These are phyloP conservation scores for Blastobotrys apis DNA, from an alignment of 1,139 yeast species.

Conservation along the genomic window DNA sequence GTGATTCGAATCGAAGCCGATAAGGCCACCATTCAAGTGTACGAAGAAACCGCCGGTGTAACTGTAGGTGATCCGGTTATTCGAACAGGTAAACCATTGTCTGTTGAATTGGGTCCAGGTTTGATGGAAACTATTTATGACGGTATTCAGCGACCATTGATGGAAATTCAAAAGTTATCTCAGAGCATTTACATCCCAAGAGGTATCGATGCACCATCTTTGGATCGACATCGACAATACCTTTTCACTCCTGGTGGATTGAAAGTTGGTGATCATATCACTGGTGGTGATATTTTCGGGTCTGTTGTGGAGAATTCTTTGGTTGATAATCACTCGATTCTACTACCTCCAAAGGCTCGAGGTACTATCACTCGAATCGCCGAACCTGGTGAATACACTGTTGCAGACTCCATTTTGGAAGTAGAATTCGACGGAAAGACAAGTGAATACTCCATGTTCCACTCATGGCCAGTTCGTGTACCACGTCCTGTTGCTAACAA, in stretches of 20 bases:
- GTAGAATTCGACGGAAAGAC: conserved; percentile 91
- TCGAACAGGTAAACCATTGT: conserved; percentile 95
- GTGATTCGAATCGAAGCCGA: conserved; percentile 95
- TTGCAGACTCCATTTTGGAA: conserved; percentile 85
- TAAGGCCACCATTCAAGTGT: conserved; percentile 96
- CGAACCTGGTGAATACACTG: conserved; percentile 81
- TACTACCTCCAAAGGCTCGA: conserved; percentile 96
- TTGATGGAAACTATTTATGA: conserved; percentile 98
- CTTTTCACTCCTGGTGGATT: conserved; percentile 76
- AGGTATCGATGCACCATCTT: conserved; percentile 95
- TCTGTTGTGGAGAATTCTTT: conserved; percentile 90
- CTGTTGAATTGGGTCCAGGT: conserved; percentile 99
- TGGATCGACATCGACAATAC: conserved; percentile 74
- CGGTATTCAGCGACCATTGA: conserved; percentile 98
- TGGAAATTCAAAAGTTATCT: conserved; percentile 79
- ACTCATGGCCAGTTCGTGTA: conserved; percentile 99
- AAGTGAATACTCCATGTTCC: conserved; percentile 85
- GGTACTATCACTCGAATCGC: conserved; percentile 94
- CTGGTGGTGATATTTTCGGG: conserved; percentile 98
- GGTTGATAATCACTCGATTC: conserved; percentile 84
- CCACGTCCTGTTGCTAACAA: conserved; percentile 98
- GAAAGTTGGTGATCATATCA: conserved; percentile 93
- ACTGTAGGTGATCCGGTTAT: conserved; percentile 98
- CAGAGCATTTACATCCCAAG: conserved; percentile 96
- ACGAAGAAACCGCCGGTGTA: conserved; percentile 98